These are phyloP conservation scores for Coemansia biformis DNA, from an alignment of 192 early-diverging fungal species.

Conservation along the genomic window DNA sequence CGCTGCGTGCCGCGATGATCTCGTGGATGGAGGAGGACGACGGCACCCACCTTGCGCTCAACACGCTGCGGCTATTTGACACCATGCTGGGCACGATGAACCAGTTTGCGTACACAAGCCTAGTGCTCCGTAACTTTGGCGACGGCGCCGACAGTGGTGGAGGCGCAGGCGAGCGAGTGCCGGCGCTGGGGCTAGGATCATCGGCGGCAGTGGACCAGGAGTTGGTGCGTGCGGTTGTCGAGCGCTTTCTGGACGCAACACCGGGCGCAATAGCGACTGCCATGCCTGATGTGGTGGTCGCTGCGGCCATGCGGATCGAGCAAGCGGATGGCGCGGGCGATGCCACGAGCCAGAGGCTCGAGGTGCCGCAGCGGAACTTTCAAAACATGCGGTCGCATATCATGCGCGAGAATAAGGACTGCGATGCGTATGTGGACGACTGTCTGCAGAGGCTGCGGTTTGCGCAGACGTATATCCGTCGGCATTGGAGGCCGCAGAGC, in stretches of 20 bases:
- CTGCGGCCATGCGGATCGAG: constrained; percentile 25
- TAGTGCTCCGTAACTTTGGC: constrained; percentile 54
- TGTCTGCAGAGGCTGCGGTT: constrained; percentile 14
- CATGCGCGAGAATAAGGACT: constrained; percentile 35
- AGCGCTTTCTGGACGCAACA: constrained; percentile 40
- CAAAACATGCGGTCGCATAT: constrained; percentile 6
- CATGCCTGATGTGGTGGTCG: constrained; percentile 32
- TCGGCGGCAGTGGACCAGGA: constrained; percentile 42
- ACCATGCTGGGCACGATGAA: constrained; percentile 56
- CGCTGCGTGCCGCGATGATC: constrained; percentile 26
- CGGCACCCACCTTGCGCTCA: constrained; percentile 48
- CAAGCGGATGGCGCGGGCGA: background rate
- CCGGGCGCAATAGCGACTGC: constrained; percentile 28
- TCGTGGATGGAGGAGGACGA: constrained; percentile 44
- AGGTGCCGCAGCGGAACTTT: constrained; percentile 4
- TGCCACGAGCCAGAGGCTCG: background rate
- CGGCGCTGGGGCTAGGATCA: constrained; percentile 27
- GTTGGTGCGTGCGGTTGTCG: constrained; percentile 39
- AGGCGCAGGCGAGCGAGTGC: background rate
- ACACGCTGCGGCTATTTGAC: constrained; percentile 58
- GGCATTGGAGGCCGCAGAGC: constrained; percentile 11
- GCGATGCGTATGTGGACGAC: constrained; percentile 43
- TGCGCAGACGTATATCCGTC: constrained; percentile 2
- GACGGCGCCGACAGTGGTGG: background rate
- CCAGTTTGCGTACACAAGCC: constrained; percentile 56